Conservation (phyloP, 2,329 filamentous ascomycete species). For the Atkinsonella texensis region DNA sequence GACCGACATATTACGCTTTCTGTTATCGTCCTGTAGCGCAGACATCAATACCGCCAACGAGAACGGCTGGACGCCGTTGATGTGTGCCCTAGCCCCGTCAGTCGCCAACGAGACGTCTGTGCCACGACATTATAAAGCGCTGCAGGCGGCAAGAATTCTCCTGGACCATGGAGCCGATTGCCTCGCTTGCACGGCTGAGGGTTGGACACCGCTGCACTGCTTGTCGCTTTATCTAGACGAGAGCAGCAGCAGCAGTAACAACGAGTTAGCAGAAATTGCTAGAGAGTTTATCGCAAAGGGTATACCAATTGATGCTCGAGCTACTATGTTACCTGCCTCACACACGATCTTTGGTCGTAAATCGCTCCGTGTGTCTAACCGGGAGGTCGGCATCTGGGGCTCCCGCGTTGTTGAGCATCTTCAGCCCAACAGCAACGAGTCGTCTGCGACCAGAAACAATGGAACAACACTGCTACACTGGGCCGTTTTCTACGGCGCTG, state of each 20-base stretch:
- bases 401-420: background rate
- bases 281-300: conserved; percentile 7
- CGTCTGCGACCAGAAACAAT: background rate
- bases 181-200: conserved; percentile 11
- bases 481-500: background rate
- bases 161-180: conserved; percentile 14
- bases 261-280: conserved; percentile 3
- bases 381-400: background rate
- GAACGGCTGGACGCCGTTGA: conserved; percentile 19
- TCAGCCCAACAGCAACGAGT: background rate
- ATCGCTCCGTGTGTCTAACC: background rate
- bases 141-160: conserved; percentile 10
- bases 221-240: conserved; percentile 8
- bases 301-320: conserved; percentile 4
- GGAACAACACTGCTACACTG: background rate
- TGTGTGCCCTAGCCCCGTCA: conserved; percentile 14
- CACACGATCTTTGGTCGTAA: background rate
- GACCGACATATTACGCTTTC: conserved; percentile 11
- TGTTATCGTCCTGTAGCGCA: conserved; percentile 8
- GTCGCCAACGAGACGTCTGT: background rate
- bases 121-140: conserved; percentile 3
- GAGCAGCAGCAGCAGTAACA: background rate
- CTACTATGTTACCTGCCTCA: conserved; percentile 2
- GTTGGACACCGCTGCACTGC: conserved; percentile 15
- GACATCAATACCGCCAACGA: conserved; percentile 12